Conservation (phyloP, 129 eudicot genomes). For the Mikania micrantha region DNA sequence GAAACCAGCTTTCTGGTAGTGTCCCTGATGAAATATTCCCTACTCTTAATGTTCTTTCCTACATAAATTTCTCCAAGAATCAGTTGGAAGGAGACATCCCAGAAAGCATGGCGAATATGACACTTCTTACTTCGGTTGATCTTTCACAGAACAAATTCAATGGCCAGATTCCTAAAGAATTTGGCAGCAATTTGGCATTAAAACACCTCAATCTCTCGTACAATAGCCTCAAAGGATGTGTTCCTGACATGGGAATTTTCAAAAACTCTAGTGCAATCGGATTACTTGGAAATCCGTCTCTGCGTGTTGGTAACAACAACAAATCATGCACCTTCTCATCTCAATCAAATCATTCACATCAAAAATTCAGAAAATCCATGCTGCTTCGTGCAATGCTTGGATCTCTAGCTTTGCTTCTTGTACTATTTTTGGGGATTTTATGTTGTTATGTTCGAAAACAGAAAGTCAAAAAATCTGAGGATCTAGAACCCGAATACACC, state of each 20-base stretch:
- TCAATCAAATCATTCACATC: conserved; percentile 9
- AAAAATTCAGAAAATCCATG: conserved; percentile 29
- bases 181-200: conserved; percentile 34
- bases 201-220: conserved; percentile 62
- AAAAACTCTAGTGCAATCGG: conserved; percentile 27
- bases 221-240: conserved; percentile 69
- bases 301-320: conserved; percentile 42
- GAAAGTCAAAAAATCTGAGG: conserved; percentile 5
- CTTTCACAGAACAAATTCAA: conserved; percentile 59
- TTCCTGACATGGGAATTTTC: conserved; percentile 50
- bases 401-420: conserved; percentile 26
- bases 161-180: conserved; percentile 60
- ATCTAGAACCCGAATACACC: conserved; percentile 30
- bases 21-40: conserved; percentile 33
- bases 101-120: conserved; percentile 30
- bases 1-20: conserved; percentile 48
- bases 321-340: conserved; percentile 26
- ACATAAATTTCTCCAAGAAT: conserved; percentile 58
- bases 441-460: conserved; percentile 18
- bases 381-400: conserved; percentile 40
- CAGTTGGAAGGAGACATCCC: conserved; percentile 64
- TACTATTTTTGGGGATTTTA: conserved; percentile 24
- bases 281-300: conserved; percentile 58
- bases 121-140: conserved; percentile 41
- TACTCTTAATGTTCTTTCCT: conserved; percentile 28